Conservation (phyloP, 768 basidiomycete species). For the Sistotremastrum suecicum region DNA sequence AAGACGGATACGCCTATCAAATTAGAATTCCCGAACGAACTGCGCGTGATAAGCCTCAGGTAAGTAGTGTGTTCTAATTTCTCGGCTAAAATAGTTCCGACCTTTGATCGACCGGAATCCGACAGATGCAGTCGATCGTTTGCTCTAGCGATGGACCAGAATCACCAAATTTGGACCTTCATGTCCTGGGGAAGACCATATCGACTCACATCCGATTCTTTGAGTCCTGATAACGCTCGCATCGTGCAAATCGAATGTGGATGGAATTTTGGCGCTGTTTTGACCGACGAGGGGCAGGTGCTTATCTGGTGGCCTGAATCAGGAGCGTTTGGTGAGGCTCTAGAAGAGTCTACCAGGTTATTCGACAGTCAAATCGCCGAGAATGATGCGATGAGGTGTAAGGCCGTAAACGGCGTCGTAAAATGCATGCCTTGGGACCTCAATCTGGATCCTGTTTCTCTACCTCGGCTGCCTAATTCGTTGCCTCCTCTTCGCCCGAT, state of each 20-base stretch:
- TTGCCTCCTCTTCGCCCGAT: conserved; percentile 36
- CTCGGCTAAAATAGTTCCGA: neutral
- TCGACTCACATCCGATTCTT: conserved; percentile 30
- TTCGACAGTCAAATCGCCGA: conserved; percentile 1
- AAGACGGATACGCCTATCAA: conserved; percentile 37
- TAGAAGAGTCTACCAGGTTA: conserved; percentile 22
- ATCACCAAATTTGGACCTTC: conserved; percentile 58
- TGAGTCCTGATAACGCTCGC: conserved; percentile 29
- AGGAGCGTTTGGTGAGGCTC: conserved; percentile 27
- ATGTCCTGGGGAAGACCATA: conserved; percentile 70
- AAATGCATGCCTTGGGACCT: conserved; percentile 51
- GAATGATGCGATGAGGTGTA: conserved; percentile 14
- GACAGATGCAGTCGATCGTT: conserved; percentile 68
- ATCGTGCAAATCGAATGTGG: conserved; percentile 54
- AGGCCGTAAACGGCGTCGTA: conserved; percentile 26
- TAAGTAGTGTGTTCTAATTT: conserved; percentile 13
- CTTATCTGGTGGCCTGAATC: conserved; percentile 62
- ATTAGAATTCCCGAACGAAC: conserved; percentile 42
- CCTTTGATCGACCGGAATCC: neutral
- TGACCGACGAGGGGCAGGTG: conserved; percentile 59
- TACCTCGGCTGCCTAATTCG: conserved; percentile 41
- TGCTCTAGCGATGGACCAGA: conserved; percentile 46
- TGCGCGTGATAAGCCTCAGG: conserved; percentile 44
- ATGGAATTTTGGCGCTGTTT: conserved; percentile 64
- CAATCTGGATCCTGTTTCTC: conserved; percentile 33